A percentile compares a stretch with the other conserved stretches of the same genome.
phyloP scores from a whole-genome alignment of 1,139 yeast genomes.

The Yamadazyma atlantica region DNA sequence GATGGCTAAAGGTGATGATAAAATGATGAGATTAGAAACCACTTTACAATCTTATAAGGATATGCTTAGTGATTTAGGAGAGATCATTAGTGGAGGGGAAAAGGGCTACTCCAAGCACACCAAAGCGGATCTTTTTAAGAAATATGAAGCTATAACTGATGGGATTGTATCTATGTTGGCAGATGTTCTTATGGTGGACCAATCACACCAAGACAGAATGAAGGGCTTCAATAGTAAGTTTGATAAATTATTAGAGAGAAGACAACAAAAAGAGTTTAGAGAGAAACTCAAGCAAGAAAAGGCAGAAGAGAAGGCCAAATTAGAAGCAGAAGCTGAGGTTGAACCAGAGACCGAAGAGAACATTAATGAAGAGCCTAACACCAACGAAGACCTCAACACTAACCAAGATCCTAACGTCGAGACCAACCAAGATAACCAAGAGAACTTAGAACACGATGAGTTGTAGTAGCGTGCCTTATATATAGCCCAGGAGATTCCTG shows the following conservation, averaged over 20 bases:
- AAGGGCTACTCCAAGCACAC: constrained; percentile 25
- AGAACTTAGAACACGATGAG: constrained; percentile 51
- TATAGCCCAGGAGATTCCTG: too few relatives aligned
- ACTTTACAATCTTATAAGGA: constrained; percentile 36
- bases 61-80: constrained; percentile 31
- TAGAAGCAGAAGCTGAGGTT: constrained; percentile 19
- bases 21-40: constrained; percentile 33
- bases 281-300: constrained; percentile 29
- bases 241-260: constrained; percentile 34
- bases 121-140: constrained; percentile 34
- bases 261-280: constrained; percentile 35
- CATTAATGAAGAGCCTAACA: constrained; percentile 3
- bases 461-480: constrained; percentile 30
- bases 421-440: not conserved
- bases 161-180: constrained; percentile 35
- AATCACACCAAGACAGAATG: constrained; percentile 41
- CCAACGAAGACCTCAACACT: too few relatives aligned
- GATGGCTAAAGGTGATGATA: constrained; percentile 35
- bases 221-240: constrained; percentile 34
- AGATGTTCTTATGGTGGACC: constrained; percentile 33
- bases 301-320: constrained; percentile 17
- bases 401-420: not conserved
- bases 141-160: constrained; percentile 32
- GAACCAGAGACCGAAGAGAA: constrained; percentile 13
- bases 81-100: constrained; percentile 16